Evolutionary conservation across 805 yeast genomes (phyloP), one percentile per base, ranked within the genome.

Genomic region (Starmerella bombicola): DNA sequence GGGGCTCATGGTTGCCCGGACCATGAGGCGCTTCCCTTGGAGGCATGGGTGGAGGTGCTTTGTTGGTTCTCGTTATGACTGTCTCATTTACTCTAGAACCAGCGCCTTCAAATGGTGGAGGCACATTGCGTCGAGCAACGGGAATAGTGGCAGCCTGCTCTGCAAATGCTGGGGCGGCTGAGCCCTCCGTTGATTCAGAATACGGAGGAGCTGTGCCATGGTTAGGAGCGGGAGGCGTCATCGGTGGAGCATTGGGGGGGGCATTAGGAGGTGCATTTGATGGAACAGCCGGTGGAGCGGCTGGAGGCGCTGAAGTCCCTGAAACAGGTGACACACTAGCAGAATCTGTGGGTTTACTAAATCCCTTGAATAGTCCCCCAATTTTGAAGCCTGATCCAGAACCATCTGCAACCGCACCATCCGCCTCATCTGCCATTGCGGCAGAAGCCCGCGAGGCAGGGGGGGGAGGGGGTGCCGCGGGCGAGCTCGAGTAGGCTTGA

Each of bases 121-220:
- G 50, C 17, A 47, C 46, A 26, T 41, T 47, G 18, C 50, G 46
- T 3, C 50, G 39, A 39, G 37, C 39, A 1, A 45, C 45, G 6
- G 40, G 33, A 29, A 9, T 29, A 9, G 18, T 8, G 9, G 9
- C 17, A 24, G 9, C 28, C 28, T 24, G 28, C 28, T 9, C 12
- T 24, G 9, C 28, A 13, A 24, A 24, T 10, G 32, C 30, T 2
- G 38, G 37, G 9, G 43, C 22, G 4, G 42, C 33, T 4, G 37
- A 18, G 13, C 49, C 38, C 12, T 44, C 22, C 12, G 8, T 43
- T 16, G 49, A 34, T n/a, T 52, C 32, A 5, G 34, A 21, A 18
- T 16, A 13, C 20, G 34, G 21, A n/a, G 34, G 21, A n/a, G 34
- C 20, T 16, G 49, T 40, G 1, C 50, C 43, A 15, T 41, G 35